Percentiles rank a stretch among this genome's conserved stretches.
Conservation (phyloP, 225 moss, liverwort and hornwort genomes). For the Ulota crispa region DNA sequence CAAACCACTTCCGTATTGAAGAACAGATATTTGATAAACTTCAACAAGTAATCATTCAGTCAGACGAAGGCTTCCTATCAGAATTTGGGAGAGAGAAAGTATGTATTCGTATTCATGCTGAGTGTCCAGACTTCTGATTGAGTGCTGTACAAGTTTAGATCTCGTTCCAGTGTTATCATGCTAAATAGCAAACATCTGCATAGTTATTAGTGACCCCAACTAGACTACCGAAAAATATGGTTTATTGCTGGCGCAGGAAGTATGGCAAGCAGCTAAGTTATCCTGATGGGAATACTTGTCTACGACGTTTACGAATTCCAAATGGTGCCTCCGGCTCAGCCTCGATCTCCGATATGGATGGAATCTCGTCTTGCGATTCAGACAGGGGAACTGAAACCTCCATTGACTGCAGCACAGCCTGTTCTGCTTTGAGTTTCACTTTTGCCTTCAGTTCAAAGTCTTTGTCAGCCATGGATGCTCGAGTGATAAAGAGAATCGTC, state of each 20-base stretch:
- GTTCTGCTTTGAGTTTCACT: conserved; percentile 23
- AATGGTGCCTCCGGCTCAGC: conserved; percentile 23
- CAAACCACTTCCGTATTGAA: background rate
- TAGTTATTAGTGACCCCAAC: background rate
- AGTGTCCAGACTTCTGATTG: background rate
- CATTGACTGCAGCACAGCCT: background rate
- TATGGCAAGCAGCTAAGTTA: background rate
- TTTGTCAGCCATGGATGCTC: conserved; percentile 46
- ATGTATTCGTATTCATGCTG: background rate
- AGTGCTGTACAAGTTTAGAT: background rate
- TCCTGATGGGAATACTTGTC: background rate
- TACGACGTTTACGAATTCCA: conserved; percentile 43
- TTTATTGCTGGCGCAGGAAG: background rate
- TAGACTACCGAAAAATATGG: background rate
- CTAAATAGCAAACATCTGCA: no score
- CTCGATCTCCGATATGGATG: conserved; percentile 15
- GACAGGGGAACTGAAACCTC: background rate
- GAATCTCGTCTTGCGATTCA: background rate
- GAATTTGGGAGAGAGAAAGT: background rate
- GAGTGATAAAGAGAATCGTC: conserved; percentile 53
- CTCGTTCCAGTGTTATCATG: background rate
- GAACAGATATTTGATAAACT: background rate
- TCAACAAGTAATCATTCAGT: background rate
- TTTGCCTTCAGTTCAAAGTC: background rate
- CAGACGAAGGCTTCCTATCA: background rate